Evolutionary conservation across 495 filamentous ascomycete genomes (phyloP), one percentile per base, ranked within the genome.

Genomic region (Apiosordaria backusii): DNA sequence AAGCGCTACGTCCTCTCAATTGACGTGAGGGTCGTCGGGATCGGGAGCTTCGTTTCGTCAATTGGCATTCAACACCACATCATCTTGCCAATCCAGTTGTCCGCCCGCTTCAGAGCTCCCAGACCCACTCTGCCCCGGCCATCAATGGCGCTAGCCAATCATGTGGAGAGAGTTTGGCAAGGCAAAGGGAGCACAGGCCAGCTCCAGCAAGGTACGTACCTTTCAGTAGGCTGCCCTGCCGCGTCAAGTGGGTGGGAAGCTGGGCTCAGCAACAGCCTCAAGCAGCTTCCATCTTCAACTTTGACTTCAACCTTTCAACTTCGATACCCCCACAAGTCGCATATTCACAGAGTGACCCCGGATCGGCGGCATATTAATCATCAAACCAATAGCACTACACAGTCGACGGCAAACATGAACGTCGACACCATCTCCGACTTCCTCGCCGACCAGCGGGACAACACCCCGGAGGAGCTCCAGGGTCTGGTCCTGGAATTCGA

Each of bases 391-490:
- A 45, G 13, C 1, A 45, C 52, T 52, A n/a, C 52, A 35, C 40
- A 22, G 19, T 61, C 60, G 61, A 21, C 52, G 52, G 52, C 35
- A 54, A 70, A 57, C 75, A 93, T 93, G 90, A 89, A 90, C 79
- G 86, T 86, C 79, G 89, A 96, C 75, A 89, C 89, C 70, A 92
- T 99, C 77, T 84, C 92, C 74, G 90, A 97, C 79, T 94, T 97
- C 82, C 89, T 99, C 65, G 85, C 85, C 64, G 89, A 94, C 65
- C 91, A 95, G 83, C 90, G 94, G 76, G 86, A 88, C 69, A 87
- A 89, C 72, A 90, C 93, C 73, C 92, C 93, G 64, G 89, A 90
- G 64, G 90, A 96, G 74, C 85, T 95, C 61, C 94, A 97, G 78
- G 84, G 88, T 72, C 85, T 89, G 71, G 92, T 97, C 80, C 86